Evolutionary conservation across 2,329 filamentous ascomycete genomes (phyloP).

Genomic region (Epichloe uncinata): DNA sequence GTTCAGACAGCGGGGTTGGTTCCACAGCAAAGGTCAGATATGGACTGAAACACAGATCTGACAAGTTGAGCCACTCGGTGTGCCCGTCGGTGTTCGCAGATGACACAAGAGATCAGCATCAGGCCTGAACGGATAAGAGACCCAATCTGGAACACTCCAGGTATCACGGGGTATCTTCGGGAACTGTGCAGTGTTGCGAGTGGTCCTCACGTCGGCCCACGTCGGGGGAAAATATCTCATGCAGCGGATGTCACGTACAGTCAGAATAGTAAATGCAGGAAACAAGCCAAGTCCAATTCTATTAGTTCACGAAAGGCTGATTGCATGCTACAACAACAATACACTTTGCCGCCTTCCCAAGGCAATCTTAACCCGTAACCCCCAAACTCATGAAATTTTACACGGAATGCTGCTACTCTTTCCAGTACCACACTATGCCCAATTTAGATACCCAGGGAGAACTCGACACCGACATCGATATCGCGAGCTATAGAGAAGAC

Average conservation of each 20-base stretch:
- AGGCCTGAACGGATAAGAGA: too few species aligned
- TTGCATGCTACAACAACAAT: slow-evolving; percentile 5
- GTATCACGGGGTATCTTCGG: too few species aligned
- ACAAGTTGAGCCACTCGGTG: too few species aligned
- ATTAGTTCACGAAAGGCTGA: slow-evolving; percentile 1
- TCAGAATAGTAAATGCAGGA: not conserved
- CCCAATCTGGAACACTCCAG: too few species aligned
- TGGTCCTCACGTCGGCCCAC: not conserved
- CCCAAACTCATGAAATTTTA: slow-evolving; percentile 13
- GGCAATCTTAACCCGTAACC: not conserved
- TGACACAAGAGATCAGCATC: too few species aligned
- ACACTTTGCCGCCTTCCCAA: not conserved
- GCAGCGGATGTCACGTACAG: slow-evolving; percentile 3
- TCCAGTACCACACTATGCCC: slow-evolving; percentile 3
- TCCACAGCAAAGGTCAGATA: too few species aligned
- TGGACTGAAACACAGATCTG: too few species aligned
- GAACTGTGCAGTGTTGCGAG: too few species aligned
- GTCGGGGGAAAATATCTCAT: not conserved
- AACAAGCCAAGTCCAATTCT: slow-evolving; percentile 1
- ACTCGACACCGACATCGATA: slow-evolving; percentile 94
- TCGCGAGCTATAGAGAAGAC: slow-evolving; percentile 54
- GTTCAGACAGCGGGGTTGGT: too few species aligned
- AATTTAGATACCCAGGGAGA: slow-evolving; percentile 78
- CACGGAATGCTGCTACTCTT: slow-evolving; percentile 10
- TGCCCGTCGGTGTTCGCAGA: too few species aligned